phyloP scores from a whole-genome alignment of 148 eudicot species.

The Pouteria glomerata region DNA sequence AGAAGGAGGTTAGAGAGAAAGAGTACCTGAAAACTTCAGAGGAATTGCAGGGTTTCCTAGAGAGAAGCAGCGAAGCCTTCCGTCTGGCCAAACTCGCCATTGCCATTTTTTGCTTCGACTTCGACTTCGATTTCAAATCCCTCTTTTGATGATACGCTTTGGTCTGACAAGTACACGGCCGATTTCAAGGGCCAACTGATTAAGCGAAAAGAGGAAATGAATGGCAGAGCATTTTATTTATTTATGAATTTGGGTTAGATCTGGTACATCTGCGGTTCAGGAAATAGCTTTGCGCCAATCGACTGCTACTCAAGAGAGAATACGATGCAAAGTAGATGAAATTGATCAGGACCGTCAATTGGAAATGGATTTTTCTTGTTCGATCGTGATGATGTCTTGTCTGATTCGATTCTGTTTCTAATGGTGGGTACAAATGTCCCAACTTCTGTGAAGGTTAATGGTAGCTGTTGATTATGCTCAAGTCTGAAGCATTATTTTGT shows the following conservation, averaged over 20 bases:
- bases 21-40: constrained; percentile 35
- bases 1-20: constrained; percentile 37
- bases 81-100: constrained; percentile 67
- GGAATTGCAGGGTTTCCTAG: constrained; percentile 27
- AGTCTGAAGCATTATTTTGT: too few species aligned
- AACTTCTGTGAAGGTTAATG: too few species aligned
- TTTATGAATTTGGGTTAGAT: not conserved
- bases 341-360: too few species aligned
- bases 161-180: not conserved
- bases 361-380: not conserved
- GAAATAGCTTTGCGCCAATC: too few species aligned
- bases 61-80: constrained; percentile 30
- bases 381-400: not conserved
- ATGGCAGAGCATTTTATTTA: not conserved
- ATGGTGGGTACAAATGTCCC: too few species aligned
- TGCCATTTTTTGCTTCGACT: constrained; percentile 42
- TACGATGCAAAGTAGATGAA: too few species aligned
- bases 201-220: not conserved
- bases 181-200: not conserved
- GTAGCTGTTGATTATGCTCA: too few species aligned
- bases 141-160: not conserved
- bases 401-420: too few species aligned
- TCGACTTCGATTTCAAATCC: not conserved
- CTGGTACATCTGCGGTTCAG: not conserved
- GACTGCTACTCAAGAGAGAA: too few species aligned